A percentile compares a stretch with the other conserved stretches of the same genome.
Conservation (phyloP, 768 basidiomycete genomes). For the Lactarius sanguifluus region DNA sequence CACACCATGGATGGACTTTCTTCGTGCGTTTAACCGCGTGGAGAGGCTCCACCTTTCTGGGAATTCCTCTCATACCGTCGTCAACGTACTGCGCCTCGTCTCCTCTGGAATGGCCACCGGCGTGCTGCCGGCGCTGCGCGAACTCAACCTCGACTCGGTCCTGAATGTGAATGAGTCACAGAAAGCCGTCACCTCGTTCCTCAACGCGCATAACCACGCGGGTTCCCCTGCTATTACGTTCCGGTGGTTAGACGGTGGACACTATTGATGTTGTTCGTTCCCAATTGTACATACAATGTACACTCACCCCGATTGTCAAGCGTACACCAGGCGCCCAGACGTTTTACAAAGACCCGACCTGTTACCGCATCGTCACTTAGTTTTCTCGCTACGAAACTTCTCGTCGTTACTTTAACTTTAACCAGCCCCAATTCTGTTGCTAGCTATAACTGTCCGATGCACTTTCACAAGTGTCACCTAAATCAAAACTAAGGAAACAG, state of each 20-base stretch:
- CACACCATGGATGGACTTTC: background rate
- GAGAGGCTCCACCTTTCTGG: background rate
- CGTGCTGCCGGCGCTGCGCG: conserved; percentile 10
- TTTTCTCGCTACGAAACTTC: background rate
- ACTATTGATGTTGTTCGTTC: background rate
- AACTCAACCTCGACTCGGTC: conserved; percentile 1
- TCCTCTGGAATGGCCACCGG: background rate
- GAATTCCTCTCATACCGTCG: too few relatives aligned
- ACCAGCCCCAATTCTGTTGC: background rate
- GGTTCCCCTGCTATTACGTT: background rate
- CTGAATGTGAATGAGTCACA: background rate
- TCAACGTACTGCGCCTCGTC: background rate
- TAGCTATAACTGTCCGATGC: background rate
- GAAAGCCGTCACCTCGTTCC: background rate
- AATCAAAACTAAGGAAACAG: background rate
- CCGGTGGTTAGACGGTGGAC: too few relatives aligned
- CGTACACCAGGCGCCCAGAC: background rate
- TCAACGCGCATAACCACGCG: background rate
- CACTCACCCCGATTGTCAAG: background rate
- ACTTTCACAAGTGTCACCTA: background rate
- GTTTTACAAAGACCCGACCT: background rate
- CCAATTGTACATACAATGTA: background rate
- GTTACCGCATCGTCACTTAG: background rate
- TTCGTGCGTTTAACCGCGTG: conserved; percentile 1
- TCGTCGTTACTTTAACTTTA: background rate